Evolutionary conservation across 495 filamentous ascomycete species (phyloP), one percentile per base, ranked within the genome.

Genomic region (Aspergillus nidulans): DNA sequence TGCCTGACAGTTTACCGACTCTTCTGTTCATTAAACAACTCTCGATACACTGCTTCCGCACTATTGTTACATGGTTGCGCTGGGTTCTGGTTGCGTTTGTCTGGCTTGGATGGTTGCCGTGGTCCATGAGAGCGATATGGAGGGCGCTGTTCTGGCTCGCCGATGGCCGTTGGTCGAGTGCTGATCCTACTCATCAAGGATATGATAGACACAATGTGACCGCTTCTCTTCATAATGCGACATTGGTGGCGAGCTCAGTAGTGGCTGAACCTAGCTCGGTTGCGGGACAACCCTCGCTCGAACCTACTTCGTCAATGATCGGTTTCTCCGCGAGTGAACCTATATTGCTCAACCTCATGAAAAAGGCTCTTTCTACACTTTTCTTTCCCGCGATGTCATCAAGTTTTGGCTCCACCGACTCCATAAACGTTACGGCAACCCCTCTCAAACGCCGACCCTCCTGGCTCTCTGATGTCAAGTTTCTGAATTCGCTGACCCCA

Each of bases 141-240:
- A 80, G 91, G 43, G 84, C 87, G 53, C 72, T 96, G 48, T 97
- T 99, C 72, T 97, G 92, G 92, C 72, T 97, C 52, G 92, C 87
- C 32, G 95, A 99, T 74, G 94, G 91, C 39, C 89, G 89, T 30
- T 90, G 92, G 81, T 80, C 85, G n/a, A 68, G 70, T 23, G 67
- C 57, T 49, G 69, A 73, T 47, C 58, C 39, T 12, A 49, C 56
- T 48, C 68, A 65, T 41, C 55, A 62, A 49, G 60, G 61, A n/a
- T 59, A 55, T 32, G 41, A 58, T 16, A 47, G 62, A 1, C 55
- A 66, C 6, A 42, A 30, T 7, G 19, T 41, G 16, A 77, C 74
- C 1, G 78, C 73, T 26, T 73, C 80, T 1, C 68, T 74, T 16
- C 49, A 56, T 44, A 49, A 45, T 39, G 54, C 55, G 2, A 39